Evolutionary conservation across 1,139 yeast genomes (phyloP).

Genomic region (Sugiyamaella japonica): DNA sequence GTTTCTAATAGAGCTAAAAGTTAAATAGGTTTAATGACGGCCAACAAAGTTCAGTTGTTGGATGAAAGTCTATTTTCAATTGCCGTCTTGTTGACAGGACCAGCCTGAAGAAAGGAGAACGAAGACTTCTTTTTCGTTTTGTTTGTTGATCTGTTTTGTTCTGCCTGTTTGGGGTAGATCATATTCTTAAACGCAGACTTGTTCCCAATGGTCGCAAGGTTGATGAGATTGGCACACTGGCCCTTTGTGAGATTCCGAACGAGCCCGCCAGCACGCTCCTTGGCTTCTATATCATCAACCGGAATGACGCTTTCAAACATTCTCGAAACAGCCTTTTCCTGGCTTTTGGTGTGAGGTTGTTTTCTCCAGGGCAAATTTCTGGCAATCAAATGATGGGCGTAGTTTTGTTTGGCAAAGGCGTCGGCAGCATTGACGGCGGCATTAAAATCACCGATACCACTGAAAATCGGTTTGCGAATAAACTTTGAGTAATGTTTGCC

Average conservation of each 20-base stretch:
- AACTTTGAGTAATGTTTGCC: conserved; percentile 12
- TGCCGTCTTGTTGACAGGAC: conserved; percentile 10
- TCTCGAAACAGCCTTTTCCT: conserved; percentile 2
- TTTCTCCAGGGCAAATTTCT: conserved; percentile 31
- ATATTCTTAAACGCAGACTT: conserved; percentile 12
- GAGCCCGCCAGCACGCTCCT: not conserved
- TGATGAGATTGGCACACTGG: conserved; percentile 22
- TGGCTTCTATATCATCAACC: conserved; percentile 3
- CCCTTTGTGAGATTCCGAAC: conserved; percentile 20
- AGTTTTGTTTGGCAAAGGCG: conserved; percentile 22
- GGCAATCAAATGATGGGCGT: conserved; percentile 22
- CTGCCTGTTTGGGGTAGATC: conserved; percentile 8
- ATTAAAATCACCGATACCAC: conserved; percentile 15
- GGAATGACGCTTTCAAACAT: conserved; percentile 17
- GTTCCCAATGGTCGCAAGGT: conserved; percentile 16
- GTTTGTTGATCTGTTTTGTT: not conserved
- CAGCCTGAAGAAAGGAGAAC: conserved; percentile 11
- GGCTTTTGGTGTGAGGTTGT: conserved; percentile 17
- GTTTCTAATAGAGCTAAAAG: not conserved
- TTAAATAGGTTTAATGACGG: not conserved
- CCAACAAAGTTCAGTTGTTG: not conserved
- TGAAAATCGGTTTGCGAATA: conserved; percentile 10
- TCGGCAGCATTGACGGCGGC: conserved; percentile 33
- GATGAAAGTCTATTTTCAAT: conserved; percentile 7
- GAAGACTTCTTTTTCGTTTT: not conserved